These are phyloP conservation scores for Ajuga reptans DNA, from an alignment of 305 asterid species.

Conservation along the genomic window DNA sequence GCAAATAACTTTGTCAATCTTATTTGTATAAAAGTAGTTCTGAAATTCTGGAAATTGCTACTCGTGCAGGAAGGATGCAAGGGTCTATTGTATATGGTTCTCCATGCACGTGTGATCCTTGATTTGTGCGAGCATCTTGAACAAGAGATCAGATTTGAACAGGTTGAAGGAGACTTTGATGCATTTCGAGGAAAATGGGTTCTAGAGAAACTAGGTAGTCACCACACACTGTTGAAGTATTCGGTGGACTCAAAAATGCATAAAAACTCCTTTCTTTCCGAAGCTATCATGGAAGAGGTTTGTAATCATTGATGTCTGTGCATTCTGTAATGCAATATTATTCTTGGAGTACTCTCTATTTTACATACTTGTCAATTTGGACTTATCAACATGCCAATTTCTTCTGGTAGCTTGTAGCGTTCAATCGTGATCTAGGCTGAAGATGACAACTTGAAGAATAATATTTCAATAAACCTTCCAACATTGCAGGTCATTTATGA, in stretches of 20 bases:
- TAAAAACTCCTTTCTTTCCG: conserved; percentile 84
- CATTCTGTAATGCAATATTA: background rate
- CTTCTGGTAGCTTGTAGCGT: background rate
- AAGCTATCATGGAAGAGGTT: conserved; percentile 98
- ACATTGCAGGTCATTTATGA: conserved; percentile 72
- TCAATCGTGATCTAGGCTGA: background rate
- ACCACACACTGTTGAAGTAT: conserved; percentile 76
- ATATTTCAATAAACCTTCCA: background rate
- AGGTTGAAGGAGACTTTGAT: conserved; percentile 88
- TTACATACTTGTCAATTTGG: background rate
- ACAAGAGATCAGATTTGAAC: conserved; percentile 80
- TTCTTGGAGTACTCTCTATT: background rate
- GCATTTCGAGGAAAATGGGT: conserved; percentile 83
- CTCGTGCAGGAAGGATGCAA: conserved; percentile 89
- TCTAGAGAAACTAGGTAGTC: conserved; percentile 82
- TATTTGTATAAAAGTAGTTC: background rate
- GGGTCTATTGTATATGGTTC: conserved; percentile 87
- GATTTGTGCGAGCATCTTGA: conserved; percentile 70
- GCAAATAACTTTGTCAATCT: background rate
- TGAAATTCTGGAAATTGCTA: conserved; percentile 15
- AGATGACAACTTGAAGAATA: conserved; percentile 1
- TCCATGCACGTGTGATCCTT: conserved; percentile 86
- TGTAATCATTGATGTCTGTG: conserved; percentile 7
- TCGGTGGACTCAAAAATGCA: conserved; percentile 92
- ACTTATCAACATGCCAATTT: background rate